Conservation (phyloP, 768 basidiomycete species). For the Russula compacta region DNA sequence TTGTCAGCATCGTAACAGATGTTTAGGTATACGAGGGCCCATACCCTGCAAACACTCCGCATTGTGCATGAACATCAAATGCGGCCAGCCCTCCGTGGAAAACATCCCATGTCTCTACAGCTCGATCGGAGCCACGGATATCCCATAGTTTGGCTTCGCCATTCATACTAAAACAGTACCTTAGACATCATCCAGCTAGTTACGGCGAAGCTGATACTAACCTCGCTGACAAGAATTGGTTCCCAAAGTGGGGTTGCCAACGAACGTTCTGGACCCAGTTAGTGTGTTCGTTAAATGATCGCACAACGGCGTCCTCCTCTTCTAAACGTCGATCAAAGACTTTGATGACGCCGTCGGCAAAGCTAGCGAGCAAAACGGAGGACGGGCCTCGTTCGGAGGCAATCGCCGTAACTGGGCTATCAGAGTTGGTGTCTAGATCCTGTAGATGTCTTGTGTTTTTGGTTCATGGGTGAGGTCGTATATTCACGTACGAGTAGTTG, state of each 20-base stretch:
- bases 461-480: neutral
- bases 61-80: slow-evolving; percentile 79
- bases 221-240: slow-evolving; percentile 83
- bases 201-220: slow-evolving; percentile 44
- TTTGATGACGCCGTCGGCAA: slow-evolving; percentile 85
- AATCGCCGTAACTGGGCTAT: slow-evolving; percentile 83
- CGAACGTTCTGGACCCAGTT: slow-evolving; percentile 89
- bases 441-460: slow-evolving; percentile 26
- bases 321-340: slow-evolving; percentile 88
- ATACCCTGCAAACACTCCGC: slow-evolving; percentile 79
- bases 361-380: slow-evolving; percentile 79
- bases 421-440: slow-evolving; percentile 86
- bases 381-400: slow-evolving; percentile 67
- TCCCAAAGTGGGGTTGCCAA: slow-evolving; percentile 61
- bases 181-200: neutral
- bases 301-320: slow-evolving; percentile 73
- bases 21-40: slow-evolving; percentile 22
- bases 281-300: slow-evolving; percentile 62
- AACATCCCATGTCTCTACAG: slow-evolving; percentile 53
- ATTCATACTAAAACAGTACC: slow-evolving; percentile 48
- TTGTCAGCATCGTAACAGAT: neutral
- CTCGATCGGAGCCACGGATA: slow-evolving; percentile 51
- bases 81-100: slow-evolving; percentile 68
- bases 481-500: slow-evolving; percentile 50
- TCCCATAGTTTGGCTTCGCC: slow-evolving; percentile 93